Evolutionary conservation across 2,329 filamentous ascomycete species (phyloP), one percentile per base, ranked within the genome.

Genomic region (Xylariaceae sp.): DNA sequence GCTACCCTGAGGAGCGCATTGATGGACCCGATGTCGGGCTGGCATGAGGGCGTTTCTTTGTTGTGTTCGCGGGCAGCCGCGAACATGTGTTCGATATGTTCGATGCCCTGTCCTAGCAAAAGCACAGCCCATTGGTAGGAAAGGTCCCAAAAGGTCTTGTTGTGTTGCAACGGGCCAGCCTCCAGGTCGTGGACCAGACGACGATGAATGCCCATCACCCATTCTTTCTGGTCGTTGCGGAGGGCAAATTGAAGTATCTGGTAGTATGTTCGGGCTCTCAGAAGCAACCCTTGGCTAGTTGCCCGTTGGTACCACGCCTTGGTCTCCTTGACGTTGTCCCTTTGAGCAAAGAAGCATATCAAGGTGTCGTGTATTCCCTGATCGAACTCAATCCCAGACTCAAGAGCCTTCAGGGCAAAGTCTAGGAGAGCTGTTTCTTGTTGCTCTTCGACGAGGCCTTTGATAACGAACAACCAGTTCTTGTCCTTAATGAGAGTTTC

Each of bases 1-100:
- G 86, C 84, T 37, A 80, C 77, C 33, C 75, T 71, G 13, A 96
- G 70, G 17, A 96, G 68, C 5, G 67, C 63, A 51, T 96, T 94
- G 48, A 96, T 77, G 5, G 83, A 87, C 3, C 70, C 61, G 5
- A 78, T 78, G 35, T 85, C 80, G 0, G 87, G 76, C 5, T 64
- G 57, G 3, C 70, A 45, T 12, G 62, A 60, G 36, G 65, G 53
- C 36, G 69, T 56, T 39, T 67, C 55, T 33, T 62, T 49, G 40
- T 65, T 70, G 31, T 67, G 61, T 23, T 63, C 57, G n/a, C 65
- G 57, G 69, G 87, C 80, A 14, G 79, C 67, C 27, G 73, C 65
- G 38, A 92, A 73, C 75, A 89, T 87, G 44, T 78, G 74, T 35
- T 76, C 71, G 39, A 89, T 69, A 52, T 86, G 78, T 55, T 86